Evolutionary conservation across 257 asterid genomes (phyloP).

Genomic region (Solanum bulbocastanum): DNA sequence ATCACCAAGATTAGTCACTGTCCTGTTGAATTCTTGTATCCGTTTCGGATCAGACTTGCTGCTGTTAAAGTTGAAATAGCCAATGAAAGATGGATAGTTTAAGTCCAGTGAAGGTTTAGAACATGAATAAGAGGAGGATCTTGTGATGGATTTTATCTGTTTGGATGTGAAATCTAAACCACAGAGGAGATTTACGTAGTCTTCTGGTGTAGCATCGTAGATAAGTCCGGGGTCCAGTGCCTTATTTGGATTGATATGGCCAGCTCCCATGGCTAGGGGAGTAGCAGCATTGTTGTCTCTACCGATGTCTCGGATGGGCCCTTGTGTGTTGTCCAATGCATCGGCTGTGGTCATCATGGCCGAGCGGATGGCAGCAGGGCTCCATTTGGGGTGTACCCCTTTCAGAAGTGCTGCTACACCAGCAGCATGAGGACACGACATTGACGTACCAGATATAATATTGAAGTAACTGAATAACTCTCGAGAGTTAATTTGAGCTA

Average conservation of each 20-base stretch:
- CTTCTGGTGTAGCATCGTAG: constrained; percentile 29
- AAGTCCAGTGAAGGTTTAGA: constrained; percentile 48
- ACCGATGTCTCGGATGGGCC: constrained; percentile 38
- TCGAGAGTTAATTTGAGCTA: constrained; percentile 1
- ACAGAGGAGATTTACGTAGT: constrained; percentile 44
- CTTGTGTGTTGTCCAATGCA: constrained; percentile 25
- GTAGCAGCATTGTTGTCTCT: constrained; percentile 18
- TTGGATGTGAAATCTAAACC: constrained; percentile 29
- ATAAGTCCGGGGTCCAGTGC: constrained; percentile 65
- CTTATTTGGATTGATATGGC: constrained; percentile 57
- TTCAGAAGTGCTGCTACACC: constrained; percentile 60
- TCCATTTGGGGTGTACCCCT: constrained; percentile 49
- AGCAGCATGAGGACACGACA: constrained; percentile 69
- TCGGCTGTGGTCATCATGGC: constrained; percentile 68
- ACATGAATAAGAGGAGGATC: constrained; percentile 37
- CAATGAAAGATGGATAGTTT: constrained; percentile 73
- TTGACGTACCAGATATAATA: constrained; percentile 63
- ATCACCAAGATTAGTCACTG: constrained; percentile 56
- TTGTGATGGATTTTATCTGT: constrained; percentile 35
- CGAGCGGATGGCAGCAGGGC: constrained; percentile 62
- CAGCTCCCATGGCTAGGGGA: constrained; percentile 66
- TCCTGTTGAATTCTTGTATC: constrained; percentile 34
- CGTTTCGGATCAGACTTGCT: background rate
- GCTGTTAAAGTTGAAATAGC: constrained; percentile 16
- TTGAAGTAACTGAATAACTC: constrained; percentile 32